Conservation (phyloP, 1,139 yeast genomes). For the Tardiomyces digboiensis region DNA sequence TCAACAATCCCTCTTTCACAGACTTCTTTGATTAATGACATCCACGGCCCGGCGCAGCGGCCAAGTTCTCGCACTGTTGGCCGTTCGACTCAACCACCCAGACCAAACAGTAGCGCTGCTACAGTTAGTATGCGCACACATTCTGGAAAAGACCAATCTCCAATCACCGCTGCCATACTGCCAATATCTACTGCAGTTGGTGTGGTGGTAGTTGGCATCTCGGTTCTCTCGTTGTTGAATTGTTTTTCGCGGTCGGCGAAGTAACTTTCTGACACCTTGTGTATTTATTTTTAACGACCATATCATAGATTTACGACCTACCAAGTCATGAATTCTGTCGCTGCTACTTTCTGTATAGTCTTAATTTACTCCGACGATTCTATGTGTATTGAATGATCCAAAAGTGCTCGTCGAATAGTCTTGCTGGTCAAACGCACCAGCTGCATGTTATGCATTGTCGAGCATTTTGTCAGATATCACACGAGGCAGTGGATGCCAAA, state of each 20-base stretch:
- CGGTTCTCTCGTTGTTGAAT: conserved; percentile 18
- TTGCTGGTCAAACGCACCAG: too few species aligned
- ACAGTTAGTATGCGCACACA: conserved; percentile 1
- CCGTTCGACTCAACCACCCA: not conserved
- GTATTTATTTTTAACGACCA: not conserved
- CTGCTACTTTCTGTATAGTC: too few species aligned
- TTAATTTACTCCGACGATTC: too few species aligned
- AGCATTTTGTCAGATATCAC: too few species aligned
- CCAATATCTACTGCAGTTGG: conserved; percentile 18
- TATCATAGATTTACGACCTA: too few species aligned
- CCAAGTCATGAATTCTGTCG: too few species aligned
- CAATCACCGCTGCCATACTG: conserved; percentile 5
- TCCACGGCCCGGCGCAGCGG: conserved; percentile 1
- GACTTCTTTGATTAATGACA: conserved; percentile 1
- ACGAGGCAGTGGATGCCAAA: too few species aligned
- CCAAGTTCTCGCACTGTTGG: conserved; percentile 1
- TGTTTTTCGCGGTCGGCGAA: not conserved
- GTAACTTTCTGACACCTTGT: not conserved
- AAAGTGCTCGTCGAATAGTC: too few species aligned
- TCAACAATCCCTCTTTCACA: conserved; percentile 1
- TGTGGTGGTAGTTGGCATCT: conserved; percentile 18
- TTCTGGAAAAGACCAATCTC: not conserved
- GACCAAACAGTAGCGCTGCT: conserved; percentile 1
- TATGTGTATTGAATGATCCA: too few species aligned
- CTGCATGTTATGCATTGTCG: too few species aligned